Percentiles rank a stretch among this genome's conserved stretches.
phyloP scores from a whole-genome alignment of 371 early-diverging fungal genomes.

The Dentiscutata heterogama region DNA sequence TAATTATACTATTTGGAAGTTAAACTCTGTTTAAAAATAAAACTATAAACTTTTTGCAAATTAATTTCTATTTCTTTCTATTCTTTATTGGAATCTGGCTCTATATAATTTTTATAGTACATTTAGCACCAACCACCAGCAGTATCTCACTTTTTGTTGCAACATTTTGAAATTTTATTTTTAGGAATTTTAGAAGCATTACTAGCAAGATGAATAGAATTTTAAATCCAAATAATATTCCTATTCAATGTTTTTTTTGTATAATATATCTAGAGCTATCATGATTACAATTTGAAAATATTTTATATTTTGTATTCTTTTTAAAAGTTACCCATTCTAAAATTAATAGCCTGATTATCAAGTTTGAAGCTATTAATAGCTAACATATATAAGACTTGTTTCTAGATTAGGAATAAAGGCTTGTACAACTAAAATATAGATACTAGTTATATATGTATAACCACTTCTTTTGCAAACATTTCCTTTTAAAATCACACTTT shows the following conservation, averaged over 20 bases:
- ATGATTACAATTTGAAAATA: conserved; percentile 9
- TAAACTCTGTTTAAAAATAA: not conserved
- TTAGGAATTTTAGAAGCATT: conserved; percentile 23
- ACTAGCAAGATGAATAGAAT: conserved; percentile 4
- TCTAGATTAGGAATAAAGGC: not conserved
- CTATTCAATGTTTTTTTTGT: conserved; percentile 5
- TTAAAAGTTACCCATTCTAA: conserved; percentile 25
- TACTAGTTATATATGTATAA: conserved; percentile 1
- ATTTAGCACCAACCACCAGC: not conserved
- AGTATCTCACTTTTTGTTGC: not conserved
- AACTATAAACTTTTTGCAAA: not conserved
- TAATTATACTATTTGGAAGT: not conserved
- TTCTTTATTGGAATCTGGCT: not conserved
- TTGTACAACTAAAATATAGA: conserved; percentile 12
- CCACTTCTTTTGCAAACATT: conserved; percentile 14
- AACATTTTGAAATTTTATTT: conserved; percentile 19
- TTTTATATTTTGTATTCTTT: conserved; percentile 3
- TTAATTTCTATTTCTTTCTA: not conserved
- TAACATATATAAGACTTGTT: not conserved
- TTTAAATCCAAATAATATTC: conserved; percentile 18
- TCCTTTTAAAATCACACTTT: conserved; percentile 1
- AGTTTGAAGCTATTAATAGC: not conserved
- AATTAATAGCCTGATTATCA: conserved; percentile 39
- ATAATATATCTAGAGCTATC: not conserved
- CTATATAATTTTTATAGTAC: not conserved